Percentiles rank a stretch among this genome's conserved stretches.
Evolutionary conservation across 2,329 filamentous ascomycete genomes (phyloP).

Genomic region (Laburnicola sp.): DNA sequence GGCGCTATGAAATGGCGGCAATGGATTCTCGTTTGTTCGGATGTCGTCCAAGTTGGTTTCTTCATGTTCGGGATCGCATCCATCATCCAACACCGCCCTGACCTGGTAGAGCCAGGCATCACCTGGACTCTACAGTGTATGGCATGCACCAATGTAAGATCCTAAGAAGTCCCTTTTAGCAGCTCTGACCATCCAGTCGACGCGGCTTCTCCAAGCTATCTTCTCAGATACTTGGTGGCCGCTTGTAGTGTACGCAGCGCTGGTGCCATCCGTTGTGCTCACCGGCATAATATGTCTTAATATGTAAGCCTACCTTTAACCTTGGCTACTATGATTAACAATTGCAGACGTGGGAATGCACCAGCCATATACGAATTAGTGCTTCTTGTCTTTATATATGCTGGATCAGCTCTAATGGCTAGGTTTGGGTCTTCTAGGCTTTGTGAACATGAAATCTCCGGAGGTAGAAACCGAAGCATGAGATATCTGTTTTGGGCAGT

Average conservation of each 20-base stretch:
- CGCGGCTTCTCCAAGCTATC: background rate
- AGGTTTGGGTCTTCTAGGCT: background rate
- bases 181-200: background rate
- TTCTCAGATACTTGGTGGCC: background rate
- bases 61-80: background rate
- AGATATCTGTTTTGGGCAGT: background rate
- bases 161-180: background rate
- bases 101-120: background rate
- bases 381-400: background rate
- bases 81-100: background rate
- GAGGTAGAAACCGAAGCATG: background rate
- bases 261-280: background rate
- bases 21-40: background rate
- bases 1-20: background rate
- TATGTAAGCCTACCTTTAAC: background rate
- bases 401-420: background rate
- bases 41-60: background rate
- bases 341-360: background rate
- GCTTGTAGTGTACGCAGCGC: background rate
- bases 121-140: background rate
- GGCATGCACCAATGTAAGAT: background rate
- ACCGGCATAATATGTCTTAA: background rate
- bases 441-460: background rate
- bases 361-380: background rate
- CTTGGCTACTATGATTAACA: background rate